These are phyloP conservation scores for Posidonia australis DNA, from an alignment of 106 monocot genomes.

Conservation along the genomic window DNA sequence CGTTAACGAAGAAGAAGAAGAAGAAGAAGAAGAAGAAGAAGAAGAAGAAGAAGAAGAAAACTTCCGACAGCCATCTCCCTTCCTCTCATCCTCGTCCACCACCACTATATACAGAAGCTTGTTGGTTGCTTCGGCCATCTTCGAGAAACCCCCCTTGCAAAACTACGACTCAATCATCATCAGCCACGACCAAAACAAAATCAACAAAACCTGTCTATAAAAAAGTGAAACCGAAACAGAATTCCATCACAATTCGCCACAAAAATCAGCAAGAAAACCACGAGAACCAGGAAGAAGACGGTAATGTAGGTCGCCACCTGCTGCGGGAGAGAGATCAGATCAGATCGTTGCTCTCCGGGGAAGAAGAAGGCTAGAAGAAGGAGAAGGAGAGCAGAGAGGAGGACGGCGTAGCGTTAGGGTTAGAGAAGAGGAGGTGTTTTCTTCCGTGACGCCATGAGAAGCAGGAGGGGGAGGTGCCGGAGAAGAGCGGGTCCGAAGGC, in stretches of 20 bases:
- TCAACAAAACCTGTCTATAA: not conserved
- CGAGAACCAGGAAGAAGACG: not conserved
- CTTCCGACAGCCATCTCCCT: not conserved
- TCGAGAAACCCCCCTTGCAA: not conserved
- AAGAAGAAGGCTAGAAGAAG: not conserved
- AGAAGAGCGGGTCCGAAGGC: not conserved
- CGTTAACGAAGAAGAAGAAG: not conserved
- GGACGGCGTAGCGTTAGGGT: not conserved
- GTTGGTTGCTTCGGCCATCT: conserved; percentile 37
- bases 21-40: not conserved
- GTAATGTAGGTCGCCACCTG: not conserved
- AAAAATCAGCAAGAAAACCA: not conserved
- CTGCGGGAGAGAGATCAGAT: not conserved
- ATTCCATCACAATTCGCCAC: too few relatives aligned
- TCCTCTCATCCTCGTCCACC: conserved; percentile 33
- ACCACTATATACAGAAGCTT: conserved; percentile 75
- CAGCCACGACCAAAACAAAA: not conserved
- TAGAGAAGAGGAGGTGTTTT: not conserved
- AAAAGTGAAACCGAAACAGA: too few relatives aligned
- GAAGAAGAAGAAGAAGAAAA: not conserved
- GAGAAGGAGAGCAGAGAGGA: not conserved
- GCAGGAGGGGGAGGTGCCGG: not conserved
- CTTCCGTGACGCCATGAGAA: not conserved
- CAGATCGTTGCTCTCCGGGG: not conserved
- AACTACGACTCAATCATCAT: not conserved